Base-by-base conservation (phyloP, 2,329 filamentous ascomycete genomes). In the Fusarium bactridioides region DNA sequence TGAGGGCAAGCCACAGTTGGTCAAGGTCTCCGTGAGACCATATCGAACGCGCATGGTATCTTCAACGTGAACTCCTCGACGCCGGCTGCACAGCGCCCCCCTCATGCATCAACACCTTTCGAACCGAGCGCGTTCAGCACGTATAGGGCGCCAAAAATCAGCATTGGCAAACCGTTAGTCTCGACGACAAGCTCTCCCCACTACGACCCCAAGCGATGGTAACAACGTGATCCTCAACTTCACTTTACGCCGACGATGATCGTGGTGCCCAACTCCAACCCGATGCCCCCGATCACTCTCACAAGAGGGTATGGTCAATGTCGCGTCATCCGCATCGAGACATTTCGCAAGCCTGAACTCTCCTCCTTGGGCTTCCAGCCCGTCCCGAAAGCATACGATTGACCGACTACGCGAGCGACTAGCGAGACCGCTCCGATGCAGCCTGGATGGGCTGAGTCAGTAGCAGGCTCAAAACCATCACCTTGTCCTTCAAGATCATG, bases 71-170 rank as follows among this genome's bases (percentile, higher is more conserved):
- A 19, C 23, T 6, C 23, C 23, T 25, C 16, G 0, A 10, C 23
- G 16, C 11, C 43, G 5, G 11, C 4, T 3, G 11, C 23, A 25
- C 23, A 13, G 16, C 4, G 7, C 4, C 5, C 11, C 16, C 7
- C 10, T 1, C 7, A 2, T 25, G 16, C 18, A 44, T 25, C 23
- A 2, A 19, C 0, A 25, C 4, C 16, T 4, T 19, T 25, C 41
- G 7, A 0, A 19, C 23, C 5, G 11, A 25, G 5, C 23, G 5
- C 23, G 7, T 19, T 19, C 0, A 13, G 7, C 7, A 0, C 41
- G 43, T 19, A 10, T 9, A 9, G 0, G 11, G 16, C 4, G 43
- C 43, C 16, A 13, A 44, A 4, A 13, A 4, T 0, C 4, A 44
- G 43, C 0, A 25, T 19, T 12, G 0, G 4, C 3, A 5, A 13